Conservation (phyloP, 371 early-diverging fungal genomes). For the Chytridium lagenaria region DNA sequence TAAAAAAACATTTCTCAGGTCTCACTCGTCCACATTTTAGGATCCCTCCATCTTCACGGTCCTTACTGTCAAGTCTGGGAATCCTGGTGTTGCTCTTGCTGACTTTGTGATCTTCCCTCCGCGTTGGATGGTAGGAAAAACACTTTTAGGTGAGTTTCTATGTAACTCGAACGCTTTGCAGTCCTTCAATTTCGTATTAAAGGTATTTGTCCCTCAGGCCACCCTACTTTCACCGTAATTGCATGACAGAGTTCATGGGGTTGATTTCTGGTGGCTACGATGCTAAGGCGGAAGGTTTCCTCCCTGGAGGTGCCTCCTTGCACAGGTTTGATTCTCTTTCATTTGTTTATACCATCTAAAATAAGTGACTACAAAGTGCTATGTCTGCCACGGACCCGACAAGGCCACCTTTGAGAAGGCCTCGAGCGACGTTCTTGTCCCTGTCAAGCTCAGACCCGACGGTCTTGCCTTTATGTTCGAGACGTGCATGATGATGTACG, state of each 20-base stretch:
- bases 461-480: slow-evolving; percentile 98
- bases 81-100: slow-evolving; percentile 88
- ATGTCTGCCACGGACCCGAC: slow-evolving; percentile 98
- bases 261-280: slow-evolving; percentile 91
- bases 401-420: slow-evolving; percentile 81
- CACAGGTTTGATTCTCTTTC: slow-evolving; percentile 36
- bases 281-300: slow-evolving; percentile 87
- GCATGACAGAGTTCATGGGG: slow-evolving; percentile 95
- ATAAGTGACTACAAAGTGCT: slow-evolving; percentile 64
- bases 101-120: slow-evolving; percentile 99
- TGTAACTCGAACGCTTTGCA: slow-evolving; percentile 1
- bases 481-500: slow-evolving; percentile 76
- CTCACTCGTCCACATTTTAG: slow-evolving; percentile 35
- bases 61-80: slow-evolving; percentile 85
- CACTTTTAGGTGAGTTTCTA: slow-evolving; percentile 58
- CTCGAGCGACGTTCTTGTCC: slow-evolving; percentile 72
- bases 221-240: slow-evolving; percentile 95
- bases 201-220: slow-evolving; percentile 75
- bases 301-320: slow-evolving; percentile 90
- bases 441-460: slow-evolving; percentile 71
- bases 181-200: background rate
- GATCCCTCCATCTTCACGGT: slow-evolving; percentile 97
- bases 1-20: too few species aligned
- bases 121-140: slow-evolving; percentile 90
- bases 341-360: background rate